phyloP scores from a whole-genome alignment of 1,284 basidiomycete genomes.

The Termitomyces sp. region DNA sequence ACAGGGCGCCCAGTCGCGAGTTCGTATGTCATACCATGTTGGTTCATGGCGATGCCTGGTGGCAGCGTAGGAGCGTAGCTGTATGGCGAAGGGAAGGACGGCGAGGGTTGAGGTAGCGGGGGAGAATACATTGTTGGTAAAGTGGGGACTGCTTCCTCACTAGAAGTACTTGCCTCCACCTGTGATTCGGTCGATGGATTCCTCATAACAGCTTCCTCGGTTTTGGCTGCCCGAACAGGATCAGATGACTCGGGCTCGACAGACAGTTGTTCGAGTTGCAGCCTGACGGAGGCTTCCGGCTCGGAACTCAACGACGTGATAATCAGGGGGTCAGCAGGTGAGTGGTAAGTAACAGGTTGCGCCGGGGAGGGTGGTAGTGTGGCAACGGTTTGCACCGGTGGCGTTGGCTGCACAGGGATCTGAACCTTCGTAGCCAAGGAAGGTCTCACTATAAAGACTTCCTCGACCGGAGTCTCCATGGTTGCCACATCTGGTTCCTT shows the following conservation, averaged over 20 bases:
- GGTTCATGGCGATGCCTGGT: conserved; percentile 68
- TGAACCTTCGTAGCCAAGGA: conserved; percentile 30
- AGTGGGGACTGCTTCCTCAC: conserved; percentile 41
- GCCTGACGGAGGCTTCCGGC: conserved; percentile 26
- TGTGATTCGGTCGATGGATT: conserved; percentile 28
- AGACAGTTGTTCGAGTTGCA: conserved; percentile 39
- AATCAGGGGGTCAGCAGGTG: conserved; percentile 12
- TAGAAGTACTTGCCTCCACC: conserved; percentile 11
- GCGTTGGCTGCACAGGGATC: conserved; percentile 21
- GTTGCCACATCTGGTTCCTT: conserved; percentile 28
- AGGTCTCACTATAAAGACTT: conserved; percentile 53
- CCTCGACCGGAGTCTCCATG: conserved; percentile 41
- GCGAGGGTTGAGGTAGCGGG: conserved; percentile 46
- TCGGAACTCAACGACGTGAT: conserved; percentile 17
- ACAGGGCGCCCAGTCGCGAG: conserved; percentile 73
- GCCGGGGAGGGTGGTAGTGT: conserved; percentile 16
- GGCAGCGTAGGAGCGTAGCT: conserved; percentile 57
- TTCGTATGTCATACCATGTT: conserved; percentile 73
- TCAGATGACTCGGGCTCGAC: conserved; percentile 32
- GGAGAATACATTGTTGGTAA: conserved; percentile 59
- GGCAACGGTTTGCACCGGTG: conserved; percentile 13
- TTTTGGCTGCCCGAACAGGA: conserved; percentile 34
- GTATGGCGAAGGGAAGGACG: conserved; percentile 61
- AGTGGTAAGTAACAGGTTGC: conserved; percentile 4
- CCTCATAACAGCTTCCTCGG: conserved; percentile 38